A percentile compares a stretch with the other conserved stretches of the same genome.
phyloP scores from a whole-genome alignment of 306 rosid species.

The Cucurbita argyrosperma region DNA sequence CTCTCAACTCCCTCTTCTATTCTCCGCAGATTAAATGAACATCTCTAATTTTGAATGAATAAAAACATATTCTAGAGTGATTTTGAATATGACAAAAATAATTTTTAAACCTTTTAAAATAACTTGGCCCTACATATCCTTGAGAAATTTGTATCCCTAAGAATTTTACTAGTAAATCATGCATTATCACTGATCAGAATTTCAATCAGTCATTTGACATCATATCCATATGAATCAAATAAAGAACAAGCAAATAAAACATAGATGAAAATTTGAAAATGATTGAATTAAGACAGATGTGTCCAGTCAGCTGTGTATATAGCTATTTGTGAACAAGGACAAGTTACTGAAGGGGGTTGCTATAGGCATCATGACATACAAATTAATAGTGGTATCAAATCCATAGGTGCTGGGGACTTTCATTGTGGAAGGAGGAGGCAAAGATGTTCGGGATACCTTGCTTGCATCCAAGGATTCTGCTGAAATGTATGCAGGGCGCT shows the following conservation, averaged over 20 bases:
- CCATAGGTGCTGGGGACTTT: conserved; percentile 80
- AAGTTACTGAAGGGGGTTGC: not conserved
- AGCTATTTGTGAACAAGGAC: not conserved
- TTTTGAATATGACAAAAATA: not conserved
- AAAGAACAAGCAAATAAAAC: not conserved
- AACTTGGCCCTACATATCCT: not conserved
- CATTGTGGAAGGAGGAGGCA: conserved; percentile 76
- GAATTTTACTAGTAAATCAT: not conserved
- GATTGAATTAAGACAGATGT: not conserved
- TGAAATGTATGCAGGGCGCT: conserved; percentile 59
- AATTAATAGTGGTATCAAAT: not conserved
- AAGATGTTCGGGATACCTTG: conserved; percentile 29
- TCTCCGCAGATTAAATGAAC: too few relatives aligned
- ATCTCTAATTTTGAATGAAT: not conserved
- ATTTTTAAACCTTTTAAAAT: not conserved
- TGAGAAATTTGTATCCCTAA: not conserved
- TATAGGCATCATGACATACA: not conserved
- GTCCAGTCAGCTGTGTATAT: not conserved
- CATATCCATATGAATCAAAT: not conserved
- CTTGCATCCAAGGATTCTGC: conserved; percentile 61
- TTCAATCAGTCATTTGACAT: not conserved
- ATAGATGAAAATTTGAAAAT: not conserved
- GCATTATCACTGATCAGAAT: too few relatives aligned
- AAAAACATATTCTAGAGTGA: not conserved
- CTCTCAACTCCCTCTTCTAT: too few relatives aligned